Percentiles rank a stretch among this genome's conserved stretches.
phyloP scores from a whole-genome alignment of 768 basidiomycete species.

The Lentinula raphanica region DNA sequence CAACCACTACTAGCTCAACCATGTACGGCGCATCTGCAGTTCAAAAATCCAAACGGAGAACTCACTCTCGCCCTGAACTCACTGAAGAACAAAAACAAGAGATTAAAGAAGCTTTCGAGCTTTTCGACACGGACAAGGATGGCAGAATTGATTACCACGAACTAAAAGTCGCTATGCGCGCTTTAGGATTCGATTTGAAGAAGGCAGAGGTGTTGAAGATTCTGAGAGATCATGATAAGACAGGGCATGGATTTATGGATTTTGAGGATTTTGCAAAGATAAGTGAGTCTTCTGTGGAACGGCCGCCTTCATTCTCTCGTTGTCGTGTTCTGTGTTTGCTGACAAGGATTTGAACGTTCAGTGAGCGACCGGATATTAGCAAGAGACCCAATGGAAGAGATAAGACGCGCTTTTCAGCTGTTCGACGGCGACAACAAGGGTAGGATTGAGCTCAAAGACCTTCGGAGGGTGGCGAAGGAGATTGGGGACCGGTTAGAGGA shows the following conservation, averaged over 20 bases:
- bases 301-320: neutral
- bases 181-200: slow-evolving; percentile 95
- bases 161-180: slow-evolving; percentile 97
- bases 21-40: slow-evolving; percentile 66
- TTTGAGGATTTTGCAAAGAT: slow-evolving; percentile 93
- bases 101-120: slow-evolving; percentile 97
- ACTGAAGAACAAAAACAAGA: slow-evolving; percentile 90
- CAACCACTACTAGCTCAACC: slow-evolving; percentile 8
- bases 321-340: slow-evolving; percentile 15
- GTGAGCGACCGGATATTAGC: slow-evolving; percentile 93
- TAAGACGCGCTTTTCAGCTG: slow-evolving; percentile 90
- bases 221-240: slow-evolving; percentile 85
- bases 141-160: slow-evolving; percentile 96
- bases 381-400: slow-evolving; percentile 95
- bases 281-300: slow-evolving; percentile 48
- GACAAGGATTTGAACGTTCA: slow-evolving; percentile 24
- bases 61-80: slow-evolving; percentile 76
- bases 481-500: slow-evolving; percentile 93
- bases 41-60: slow-evolving; percentile 69
- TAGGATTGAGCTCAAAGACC: slow-evolving; percentile 86
- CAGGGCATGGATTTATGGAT: slow-evolving; percentile 78
- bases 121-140: slow-evolving; percentile 99
- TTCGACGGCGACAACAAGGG: slow-evolving; percentile 97
- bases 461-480: slow-evolving; percentile 92
- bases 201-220: slow-evolving; percentile 97